Percentiles rank a stretch among this genome's conserved stretches.
phyloP scores from a whole-genome alignment of 345 rosid species.

The Crucihimalaya himalaica region DNA sequence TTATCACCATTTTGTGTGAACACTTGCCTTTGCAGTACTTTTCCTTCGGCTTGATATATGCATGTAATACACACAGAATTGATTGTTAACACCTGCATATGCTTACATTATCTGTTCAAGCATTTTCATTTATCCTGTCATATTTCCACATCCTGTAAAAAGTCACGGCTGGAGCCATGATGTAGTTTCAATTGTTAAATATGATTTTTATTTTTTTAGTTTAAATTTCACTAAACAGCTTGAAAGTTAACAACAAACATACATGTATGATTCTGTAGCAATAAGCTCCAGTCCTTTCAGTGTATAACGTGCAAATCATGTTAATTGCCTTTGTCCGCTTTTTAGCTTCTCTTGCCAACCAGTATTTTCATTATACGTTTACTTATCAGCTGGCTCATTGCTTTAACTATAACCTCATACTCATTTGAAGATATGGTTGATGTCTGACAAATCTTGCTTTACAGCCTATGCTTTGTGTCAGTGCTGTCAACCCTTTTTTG shows the following conservation, averaged over 20 bases:
- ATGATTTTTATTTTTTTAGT: not conserved
- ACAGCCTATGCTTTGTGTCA: slow-evolving; percentile 96
- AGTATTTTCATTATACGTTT: slow-evolving; percentile 11
- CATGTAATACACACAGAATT: not conserved
- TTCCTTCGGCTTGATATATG: not conserved
- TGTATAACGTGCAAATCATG: not conserved
- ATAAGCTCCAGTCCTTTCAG: slow-evolving; percentile 16
- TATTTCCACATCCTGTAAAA: not conserved
- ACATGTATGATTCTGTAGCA: not conserved
- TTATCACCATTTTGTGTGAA: too few species aligned
- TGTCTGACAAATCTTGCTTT: slow-evolving; percentile 32
- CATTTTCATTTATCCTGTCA: not conserved
- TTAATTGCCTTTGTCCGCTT: not conserved
- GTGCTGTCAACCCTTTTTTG: slow-evolving; percentile 92
- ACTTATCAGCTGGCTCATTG: slow-evolving; percentile 1
- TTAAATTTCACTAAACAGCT: slow-evolving; percentile 1
- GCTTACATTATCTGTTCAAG: not conserved
- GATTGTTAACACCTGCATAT: not conserved
- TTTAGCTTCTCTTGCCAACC: not conserved
- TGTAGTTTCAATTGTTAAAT: not conserved
- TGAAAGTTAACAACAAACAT: slow-evolving; percentile 1
- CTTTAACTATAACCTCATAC: not conserved
- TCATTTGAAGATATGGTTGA: slow-evolving; percentile 18
- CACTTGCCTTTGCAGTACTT: not conserved
- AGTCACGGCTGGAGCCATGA: not conserved